Evolutionary conservation across 176 grass and related monocot species (phyloP).

Genomic region (Aegilops umbellulata): DNA sequence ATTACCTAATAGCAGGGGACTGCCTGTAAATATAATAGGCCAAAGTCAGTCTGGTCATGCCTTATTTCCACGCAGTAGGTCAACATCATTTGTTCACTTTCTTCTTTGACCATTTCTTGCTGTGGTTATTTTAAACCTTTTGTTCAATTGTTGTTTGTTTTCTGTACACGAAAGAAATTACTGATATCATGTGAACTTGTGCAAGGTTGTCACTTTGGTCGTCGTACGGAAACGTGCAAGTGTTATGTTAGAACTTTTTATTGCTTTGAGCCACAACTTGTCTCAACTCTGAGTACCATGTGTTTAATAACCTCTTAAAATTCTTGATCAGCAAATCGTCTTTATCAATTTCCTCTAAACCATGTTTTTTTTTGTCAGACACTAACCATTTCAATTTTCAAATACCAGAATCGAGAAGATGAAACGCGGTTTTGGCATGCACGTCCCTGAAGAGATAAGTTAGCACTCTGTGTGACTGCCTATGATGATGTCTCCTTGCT

Average conservation of each 20-base stretch:
- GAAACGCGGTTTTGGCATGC: slow-evolving; percentile 93
- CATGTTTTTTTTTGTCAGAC: neutral
- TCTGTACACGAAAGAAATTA: neutral
- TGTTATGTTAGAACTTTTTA: neutral
- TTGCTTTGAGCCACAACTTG: neutral
- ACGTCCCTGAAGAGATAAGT: slow-evolving; percentile 45
- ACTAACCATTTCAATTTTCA: slow-evolving; percentile 15
- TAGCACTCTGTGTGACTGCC: slow-evolving; percentile 25
- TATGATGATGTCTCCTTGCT: neutral
- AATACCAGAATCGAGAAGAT: slow-evolving; percentile 77
- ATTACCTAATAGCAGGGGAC: neutral
- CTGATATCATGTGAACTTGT: neutral
- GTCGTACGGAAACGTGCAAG: neutral
- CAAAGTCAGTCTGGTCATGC: neutral
- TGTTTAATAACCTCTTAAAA: neutral
- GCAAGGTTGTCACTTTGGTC: neutral
- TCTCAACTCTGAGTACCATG: neutral
- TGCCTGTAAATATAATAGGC: neutral
- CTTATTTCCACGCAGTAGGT: neutral
- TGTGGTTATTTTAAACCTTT: neutral
- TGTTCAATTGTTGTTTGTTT: neutral
- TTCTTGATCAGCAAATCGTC: neutral
- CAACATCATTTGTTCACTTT: neutral
- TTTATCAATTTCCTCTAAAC: neutral
- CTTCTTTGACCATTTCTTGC: neutral